These are phyloP conservation scores for Trypanosoma cruzi DNA, from an alignment of 208 protist species.

Conservation along the genomic window DNA sequence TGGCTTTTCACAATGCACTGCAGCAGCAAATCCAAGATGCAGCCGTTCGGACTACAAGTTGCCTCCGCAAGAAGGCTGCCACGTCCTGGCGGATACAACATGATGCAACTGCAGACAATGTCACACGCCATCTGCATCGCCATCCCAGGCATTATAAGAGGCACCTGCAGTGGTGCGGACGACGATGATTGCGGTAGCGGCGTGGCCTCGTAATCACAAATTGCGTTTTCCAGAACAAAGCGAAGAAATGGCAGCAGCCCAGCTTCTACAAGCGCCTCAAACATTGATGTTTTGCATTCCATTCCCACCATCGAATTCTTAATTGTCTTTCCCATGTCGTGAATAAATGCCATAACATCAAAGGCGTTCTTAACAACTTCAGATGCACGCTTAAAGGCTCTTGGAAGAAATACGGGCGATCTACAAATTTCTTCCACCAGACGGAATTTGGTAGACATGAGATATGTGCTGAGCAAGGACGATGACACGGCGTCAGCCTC, in stretches of 20 bases:
- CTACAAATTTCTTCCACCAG: conserved; percentile 65
- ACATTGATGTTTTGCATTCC: conserved; percentile 53
- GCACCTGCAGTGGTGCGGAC: background rate
- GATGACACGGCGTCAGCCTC: conserved; percentile 52
- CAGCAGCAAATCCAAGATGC: conserved; percentile 47
- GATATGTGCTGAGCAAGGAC: conserved; percentile 59
- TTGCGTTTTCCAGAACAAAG: conserved; percentile 22
- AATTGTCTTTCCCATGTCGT: conserved; percentile 67
- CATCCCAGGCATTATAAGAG: conserved; percentile 14
- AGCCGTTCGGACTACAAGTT: conserved; percentile 16
- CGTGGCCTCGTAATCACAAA: conserved; percentile 3
- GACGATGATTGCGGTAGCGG: background rate
- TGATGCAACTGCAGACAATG: conserved; percentile 36
- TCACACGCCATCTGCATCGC: conserved; percentile 49
- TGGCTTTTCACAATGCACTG: conserved; percentile 35
- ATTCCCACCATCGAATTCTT: conserved; percentile 59
- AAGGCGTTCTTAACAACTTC: conserved; percentile 32
- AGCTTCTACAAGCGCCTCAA: conserved; percentile 40
- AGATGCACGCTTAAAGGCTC: conserved; percentile 37
- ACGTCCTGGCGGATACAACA: conserved; percentile 29
- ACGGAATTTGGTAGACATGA: conserved; percentile 54
- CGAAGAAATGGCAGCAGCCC: conserved; percentile 49
- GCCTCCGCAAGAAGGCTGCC: conserved; percentile 23
- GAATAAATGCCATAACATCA: conserved; percentile 60
- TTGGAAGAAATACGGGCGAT: conserved; percentile 36